Evolutionary conservation across 306 rosid species (phyloP).

Genomic region (Trifolium fragiferum): DNA sequence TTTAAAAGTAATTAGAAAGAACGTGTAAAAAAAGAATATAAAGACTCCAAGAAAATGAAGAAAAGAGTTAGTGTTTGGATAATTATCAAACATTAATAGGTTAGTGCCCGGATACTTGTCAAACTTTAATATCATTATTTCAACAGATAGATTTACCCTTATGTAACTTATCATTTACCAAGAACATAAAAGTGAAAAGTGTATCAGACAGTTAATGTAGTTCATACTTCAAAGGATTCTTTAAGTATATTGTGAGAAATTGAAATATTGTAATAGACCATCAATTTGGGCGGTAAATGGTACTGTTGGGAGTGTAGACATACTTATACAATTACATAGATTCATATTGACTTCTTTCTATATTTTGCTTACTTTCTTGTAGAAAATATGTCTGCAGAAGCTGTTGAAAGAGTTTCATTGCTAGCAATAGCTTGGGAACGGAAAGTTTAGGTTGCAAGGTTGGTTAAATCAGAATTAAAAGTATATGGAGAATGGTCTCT

Average conservation of each 20-base stretch:
- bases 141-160: background rate
- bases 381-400: slow-evolving; percentile 64
- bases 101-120: background rate
- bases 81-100: background rate
- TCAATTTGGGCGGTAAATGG: background rate
- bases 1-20: slow-evolving; percentile 7
- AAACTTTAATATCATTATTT: background rate
- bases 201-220: background rate
- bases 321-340: background rate
- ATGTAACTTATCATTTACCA: background rate
- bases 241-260: background rate
- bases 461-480: slow-evolving; percentile 80
- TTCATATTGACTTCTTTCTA: slow-evolving; percentile 45
- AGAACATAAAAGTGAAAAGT: background rate
- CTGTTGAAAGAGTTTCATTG: slow-evolving; percentile 77
- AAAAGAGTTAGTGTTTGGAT: background rate
- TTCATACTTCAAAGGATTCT: background rate
- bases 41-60: background rate
- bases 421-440: slow-evolving; percentile 98
- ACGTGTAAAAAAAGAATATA: background rate
- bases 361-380: slow-evolving; percentile 46
- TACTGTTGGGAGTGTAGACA: slow-evolving; percentile 5
- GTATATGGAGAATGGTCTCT: slow-evolving; percentile 87
- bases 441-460: slow-evolving; percentile 92
- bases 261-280: background rate